Base-by-base conservation (phyloP, 2,329 filamentous ascomycete genomes). In the Fusarium secorum region DNA sequence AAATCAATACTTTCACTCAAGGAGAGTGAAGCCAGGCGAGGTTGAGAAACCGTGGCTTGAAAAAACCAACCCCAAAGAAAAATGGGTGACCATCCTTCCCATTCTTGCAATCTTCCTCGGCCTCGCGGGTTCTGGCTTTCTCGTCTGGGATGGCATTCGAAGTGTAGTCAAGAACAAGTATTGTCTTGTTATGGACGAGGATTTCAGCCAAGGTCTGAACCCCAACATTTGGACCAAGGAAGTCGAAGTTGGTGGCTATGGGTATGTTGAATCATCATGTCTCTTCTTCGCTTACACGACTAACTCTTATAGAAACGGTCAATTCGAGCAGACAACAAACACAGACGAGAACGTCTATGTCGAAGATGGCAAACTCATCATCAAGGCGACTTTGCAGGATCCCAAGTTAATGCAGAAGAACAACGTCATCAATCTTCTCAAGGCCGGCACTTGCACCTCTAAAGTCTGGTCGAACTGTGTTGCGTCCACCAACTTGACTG, bases 81-180 rank as follows among this genome's bases (percentile, higher is more conserved):
- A 94, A 83, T 96, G 93, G 93, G 90, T 93, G 13, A 94, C 91
- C 5, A 94, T 95, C 69, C 87, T 97, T 62, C 93, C 93, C 5
- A 77, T 94, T 44, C 78, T 93, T 28, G 93, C 93, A 49, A 88
- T 96, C 53, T 51, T 90, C 6, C 66, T 94, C 18, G 93, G 93
- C 18, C 78, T 95, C 38, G 87, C 79, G 5, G 82, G 95, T 42
- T 88, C 91, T 2, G 93, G 86, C 2, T 88, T 95, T 75, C 81
- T 96, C 46, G 84, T 96, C 51, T 96, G 90, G 85, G 91, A 95
- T 72, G 93, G 93, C 7, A 78, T 95, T 41, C 82, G 83, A 53
- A 90, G 88, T 60, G 92, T 96, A 6, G 87, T 92, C 38, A 89
- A 91, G 75, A 90, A 95, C 83, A 89, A 90, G 52, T 94, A 93